Base-by-base conservation (phyloP, 768 basidiomycete genomes). In the Rhodosporidiobolus sp. region DNA sequence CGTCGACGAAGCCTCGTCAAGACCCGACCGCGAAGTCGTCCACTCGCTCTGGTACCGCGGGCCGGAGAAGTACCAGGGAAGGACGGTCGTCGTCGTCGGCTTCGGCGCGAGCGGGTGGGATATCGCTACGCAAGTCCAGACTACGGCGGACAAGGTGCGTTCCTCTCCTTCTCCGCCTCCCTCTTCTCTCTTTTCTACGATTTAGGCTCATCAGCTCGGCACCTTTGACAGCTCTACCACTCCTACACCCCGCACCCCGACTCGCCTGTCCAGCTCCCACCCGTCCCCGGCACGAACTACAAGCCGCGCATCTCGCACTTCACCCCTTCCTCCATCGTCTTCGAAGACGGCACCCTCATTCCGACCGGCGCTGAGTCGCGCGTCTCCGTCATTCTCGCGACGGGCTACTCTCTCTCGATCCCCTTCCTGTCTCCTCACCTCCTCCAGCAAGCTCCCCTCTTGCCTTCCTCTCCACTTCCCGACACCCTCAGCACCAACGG, bases 41-140 rank as follows among this genome's bases (percentile, higher is more conserved):
- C 87, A 88, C 77, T 86, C 86, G 2, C 80, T 87, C 20, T 87
- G 83, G 79, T 87, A 85, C 73, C 84, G 86, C 34, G 78, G 82
- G 19, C 84, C 86, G 6, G 79, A 83, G 57, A 77, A 73, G 20
- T 87, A 84, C 75, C 62, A 75, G 19, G 82, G 83, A 34, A 82
- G 79, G 49, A 82, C 79, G 0, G 84, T 88, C 0, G 75, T 88
- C 14, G 82, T 88, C 30, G 85, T 86, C 2, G 85, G 86, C 1
- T 84, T 83, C 50, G 83, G 83, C 10, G 80, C 80, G 2, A 84
- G 83, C 65, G 86, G 85, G 32, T 79, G 83, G 53, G 87, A 88
- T 69, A 81, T 80, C 9, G 83, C 84, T 10, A 77, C 80, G 8
- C 86, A 87, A 74, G 77, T 85, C 20, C 79, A 76, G 2, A 77